Conservation (phyloP, 495 filamentous ascomycete species). For the Xylaria nigripes region DNA sequence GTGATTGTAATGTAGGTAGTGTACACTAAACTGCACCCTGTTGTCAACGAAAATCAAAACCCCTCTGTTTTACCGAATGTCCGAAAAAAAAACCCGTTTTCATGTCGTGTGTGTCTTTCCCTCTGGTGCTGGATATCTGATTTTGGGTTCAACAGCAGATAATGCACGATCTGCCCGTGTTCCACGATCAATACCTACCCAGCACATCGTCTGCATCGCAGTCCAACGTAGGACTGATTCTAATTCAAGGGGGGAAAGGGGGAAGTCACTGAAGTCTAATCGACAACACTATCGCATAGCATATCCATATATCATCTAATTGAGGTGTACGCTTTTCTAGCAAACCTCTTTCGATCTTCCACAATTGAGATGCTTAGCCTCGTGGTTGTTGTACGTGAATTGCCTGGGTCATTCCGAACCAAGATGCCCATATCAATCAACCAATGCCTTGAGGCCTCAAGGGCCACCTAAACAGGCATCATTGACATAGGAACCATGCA, state of each 20-base stretch:
- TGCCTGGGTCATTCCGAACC: slow-evolving; percentile 1
- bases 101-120: too few relatives aligned
- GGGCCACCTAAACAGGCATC: not conserved
- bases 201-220: too few relatives aligned
- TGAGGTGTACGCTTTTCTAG: slow-evolving; percentile 9
- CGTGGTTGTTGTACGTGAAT: slow-evolving; percentile 4
- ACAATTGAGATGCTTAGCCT: slow-evolving; percentile 1
- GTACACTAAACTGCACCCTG: too few relatives aligned
- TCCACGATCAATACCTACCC: not conserved
- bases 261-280: slow-evolving; percentile 2
- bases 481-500: slow-evolving; percentile 3
- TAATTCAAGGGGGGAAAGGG: too few relatives aligned
- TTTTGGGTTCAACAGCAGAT: too few relatives aligned
- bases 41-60: too few relatives aligned
- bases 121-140: too few relatives aligned
- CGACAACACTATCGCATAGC: slow-evolving; percentile 7
- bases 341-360: slow-evolving; percentile 8
- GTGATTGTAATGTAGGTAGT: too few relatives aligned
- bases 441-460: not conserved
- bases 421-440: slow-evolving; percentile 1
- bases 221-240: too few relatives aligned
- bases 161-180: not conserved
- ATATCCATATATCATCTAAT: slow-evolving; percentile 10
- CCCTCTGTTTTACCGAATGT: too few relatives aligned
- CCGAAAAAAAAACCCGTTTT: too few relatives aligned